Evolutionary conservation across 257 asterid genomes (phyloP).

Genomic region (Marsdenia floribunda): DNA sequence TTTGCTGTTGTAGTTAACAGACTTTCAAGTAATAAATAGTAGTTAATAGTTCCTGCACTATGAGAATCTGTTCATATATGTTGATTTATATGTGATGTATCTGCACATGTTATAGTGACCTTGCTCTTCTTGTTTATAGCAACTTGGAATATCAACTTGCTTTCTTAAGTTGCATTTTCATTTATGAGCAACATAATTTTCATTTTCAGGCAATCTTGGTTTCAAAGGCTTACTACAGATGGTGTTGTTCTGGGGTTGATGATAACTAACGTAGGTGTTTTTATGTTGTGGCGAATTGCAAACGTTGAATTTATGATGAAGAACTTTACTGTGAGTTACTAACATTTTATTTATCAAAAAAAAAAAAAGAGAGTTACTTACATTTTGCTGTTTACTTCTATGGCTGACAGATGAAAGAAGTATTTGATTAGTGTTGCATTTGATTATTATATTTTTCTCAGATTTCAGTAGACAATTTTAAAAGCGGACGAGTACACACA

Average conservation of each 20-base stretch:
- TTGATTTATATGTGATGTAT: neutral
- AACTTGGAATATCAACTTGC: neutral
- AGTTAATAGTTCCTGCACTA: neutral
- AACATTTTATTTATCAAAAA: no score
- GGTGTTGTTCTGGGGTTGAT: slow-evolving; percentile 67
- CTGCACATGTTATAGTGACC: neutral
- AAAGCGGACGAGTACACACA: slow-evolving; percentile 79
- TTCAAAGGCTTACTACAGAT: slow-evolving; percentile 52
- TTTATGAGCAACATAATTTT: slow-evolving; percentile 6
- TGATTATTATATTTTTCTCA: slow-evolving; percentile 29
- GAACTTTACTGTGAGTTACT: slow-evolving; percentile 63
- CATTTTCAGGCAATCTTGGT: slow-evolving; percentile 39
- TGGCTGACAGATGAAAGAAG: neutral
- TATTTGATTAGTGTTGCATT: neutral
- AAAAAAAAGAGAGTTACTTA: no score
- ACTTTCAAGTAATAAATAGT: neutral
- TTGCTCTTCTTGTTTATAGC: neutral
- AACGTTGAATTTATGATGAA: slow-evolving; percentile 53
- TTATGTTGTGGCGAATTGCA: slow-evolving; percentile 61
- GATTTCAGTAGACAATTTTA: slow-evolving; percentile 77
- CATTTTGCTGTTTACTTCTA: neutral
- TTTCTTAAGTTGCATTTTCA: neutral
- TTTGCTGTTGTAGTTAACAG: neutral
- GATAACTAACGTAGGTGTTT: slow-evolving; percentile 64
- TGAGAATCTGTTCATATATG: neutral